A percentile compares a stretch with the other conserved stretches of the same genome.
Evolutionary conservation across 257 asterid species (phyloP).

Genomic region (Solanum habrochaites): DNA sequence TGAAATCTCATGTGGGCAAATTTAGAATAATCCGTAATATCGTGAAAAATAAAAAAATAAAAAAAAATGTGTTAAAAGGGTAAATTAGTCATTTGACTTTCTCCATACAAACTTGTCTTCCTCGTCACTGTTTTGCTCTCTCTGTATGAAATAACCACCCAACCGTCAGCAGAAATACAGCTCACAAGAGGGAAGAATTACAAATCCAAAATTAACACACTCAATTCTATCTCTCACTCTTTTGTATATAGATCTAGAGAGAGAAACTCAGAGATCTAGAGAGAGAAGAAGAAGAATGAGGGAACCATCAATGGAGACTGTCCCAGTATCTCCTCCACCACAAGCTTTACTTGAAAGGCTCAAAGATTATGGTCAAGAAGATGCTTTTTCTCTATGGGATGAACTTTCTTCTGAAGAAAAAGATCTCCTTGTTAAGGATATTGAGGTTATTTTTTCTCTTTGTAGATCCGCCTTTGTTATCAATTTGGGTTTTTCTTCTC

Average conservation of each 20-base stretch:
- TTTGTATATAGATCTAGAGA: not conserved
- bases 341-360: conserved; percentile 81
- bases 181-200: not conserved
- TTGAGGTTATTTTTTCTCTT: conserved; percentile 34
- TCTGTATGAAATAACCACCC: conserved; percentile 34
- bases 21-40: rapidly evolving
- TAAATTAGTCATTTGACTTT: conserved; percentile 1
- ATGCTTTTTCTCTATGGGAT: conserved; percentile 77
- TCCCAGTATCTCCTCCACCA: conserved; percentile 31
- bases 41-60: too few species aligned
- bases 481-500: not conserved
- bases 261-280: conserved; percentile 35
- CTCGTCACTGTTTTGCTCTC: conserved; percentile 13
- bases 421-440: conserved; percentile 62
- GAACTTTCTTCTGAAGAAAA: conserved; percentile 73
- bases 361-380: conserved; percentile 95
- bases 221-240: not conserved
- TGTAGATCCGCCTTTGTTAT: not conserved
- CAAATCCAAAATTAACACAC: not conserved
- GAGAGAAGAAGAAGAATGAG: conserved; percentile 17
- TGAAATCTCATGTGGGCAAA: rapidly evolving
- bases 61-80: not conserved
- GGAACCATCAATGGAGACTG: conserved; percentile 25
- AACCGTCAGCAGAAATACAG: conserved; percentile 9
- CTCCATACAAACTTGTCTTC: conserved; percentile 8